Conservation (phyloP, 148 eudicot species). For the Heliamphora exappendiculata region DNA sequence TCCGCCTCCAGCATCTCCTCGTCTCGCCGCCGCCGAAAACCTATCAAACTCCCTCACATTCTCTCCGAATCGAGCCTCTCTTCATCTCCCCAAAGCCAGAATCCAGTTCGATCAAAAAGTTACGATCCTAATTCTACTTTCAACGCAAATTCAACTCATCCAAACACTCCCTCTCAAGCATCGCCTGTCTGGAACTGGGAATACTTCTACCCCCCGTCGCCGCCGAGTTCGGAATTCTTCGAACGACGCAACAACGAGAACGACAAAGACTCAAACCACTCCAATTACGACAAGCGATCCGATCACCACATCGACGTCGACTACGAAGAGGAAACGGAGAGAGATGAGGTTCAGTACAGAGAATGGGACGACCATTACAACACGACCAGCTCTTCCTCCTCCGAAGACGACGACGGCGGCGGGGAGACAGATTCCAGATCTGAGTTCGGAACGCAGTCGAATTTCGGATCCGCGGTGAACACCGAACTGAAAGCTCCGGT, state of each 20-base stretch:
- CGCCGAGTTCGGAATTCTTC: slow-evolving; percentile 75
- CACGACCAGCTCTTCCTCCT: slow-evolving; percentile 38
- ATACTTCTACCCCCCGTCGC: slow-evolving; percentile 79
- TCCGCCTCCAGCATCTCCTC: slow-evolving; percentile 57
- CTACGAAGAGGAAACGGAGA: slow-evolving; percentile 41
- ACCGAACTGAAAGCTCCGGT: slow-evolving; percentile 18
- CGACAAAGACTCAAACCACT: slow-evolving; percentile 6
- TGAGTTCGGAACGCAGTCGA: slow-evolving; percentile 39
- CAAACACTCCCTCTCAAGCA: slow-evolving; percentile 50
- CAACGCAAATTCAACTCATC: slow-evolving; percentile 33
- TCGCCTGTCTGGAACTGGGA: slow-evolving; percentile 98
- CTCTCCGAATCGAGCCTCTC: slow-evolving; percentile 54
- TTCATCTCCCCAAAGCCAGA: slow-evolving; percentile 28
- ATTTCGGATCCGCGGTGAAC: slow-evolving; percentile 50
- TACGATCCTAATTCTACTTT: slow-evolving; percentile 17
- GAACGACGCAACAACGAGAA: slow-evolving; percentile 6
- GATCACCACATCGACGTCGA: too few relatives aligned
- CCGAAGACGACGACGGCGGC: slow-evolving; percentile 12
- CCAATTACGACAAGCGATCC: not conserved
- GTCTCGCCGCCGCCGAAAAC: not conserved
- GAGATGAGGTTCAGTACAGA: slow-evolving; percentile 84
- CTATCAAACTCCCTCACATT: slow-evolving; percentile 21
- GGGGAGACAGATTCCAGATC: slow-evolving; percentile 71
- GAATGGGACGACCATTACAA: slow-evolving; percentile 95
- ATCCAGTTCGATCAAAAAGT: not conserved